Conservation (phyloP, 257 asterid species). For the Petrea volubilis region DNA sequence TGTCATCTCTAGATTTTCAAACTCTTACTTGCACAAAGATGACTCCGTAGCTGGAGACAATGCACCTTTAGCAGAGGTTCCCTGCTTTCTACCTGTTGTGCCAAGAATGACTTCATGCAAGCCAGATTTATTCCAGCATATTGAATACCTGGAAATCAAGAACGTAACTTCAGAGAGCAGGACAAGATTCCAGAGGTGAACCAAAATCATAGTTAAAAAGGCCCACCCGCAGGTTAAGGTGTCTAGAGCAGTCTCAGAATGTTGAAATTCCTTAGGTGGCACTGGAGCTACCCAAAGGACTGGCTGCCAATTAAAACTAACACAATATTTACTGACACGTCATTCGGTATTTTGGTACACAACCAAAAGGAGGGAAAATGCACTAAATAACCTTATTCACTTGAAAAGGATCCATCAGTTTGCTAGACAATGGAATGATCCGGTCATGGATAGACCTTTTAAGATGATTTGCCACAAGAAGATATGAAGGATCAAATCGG, state of each 20-base stretch:
- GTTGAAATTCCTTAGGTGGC: constrained; percentile 87
- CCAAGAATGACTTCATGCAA: constrained; percentile 94
- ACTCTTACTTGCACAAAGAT: constrained; percentile 81
- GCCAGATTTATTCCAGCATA: constrained; percentile 81
- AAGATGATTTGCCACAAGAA: constrained; percentile 35
- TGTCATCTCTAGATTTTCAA: constrained; percentile 9
- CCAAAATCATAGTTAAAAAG: neutral
- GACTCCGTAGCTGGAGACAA: constrained; percentile 77
- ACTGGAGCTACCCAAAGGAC: constrained; percentile 58
- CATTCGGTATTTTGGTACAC: constrained; percentile 1
- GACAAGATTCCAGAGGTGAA: neutral
- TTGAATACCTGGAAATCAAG: constrained; percentile 64
- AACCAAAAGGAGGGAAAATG: constrained; percentile 1
- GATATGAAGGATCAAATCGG: constrained; percentile 34
- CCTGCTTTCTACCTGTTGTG: constrained; percentile 97
- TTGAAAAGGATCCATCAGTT: constrained; percentile 60
- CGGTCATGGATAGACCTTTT: constrained; percentile 62
- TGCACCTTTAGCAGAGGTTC: constrained; percentile 93
- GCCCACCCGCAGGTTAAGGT: constrained; percentile 91
- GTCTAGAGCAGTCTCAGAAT: constrained; percentile 76
- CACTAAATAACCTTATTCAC: constrained; percentile 58
- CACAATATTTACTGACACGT: constrained; percentile 6
- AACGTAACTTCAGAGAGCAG: constrained; percentile 13
- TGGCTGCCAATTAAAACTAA: constrained; percentile 49
- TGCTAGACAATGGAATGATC: constrained; percentile 52